Evolutionary conservation across 2,329 filamentous ascomycete genomes (phyloP), one percentile per base, ranked within the genome.

Genomic region (Xylaria sp.): DNA sequence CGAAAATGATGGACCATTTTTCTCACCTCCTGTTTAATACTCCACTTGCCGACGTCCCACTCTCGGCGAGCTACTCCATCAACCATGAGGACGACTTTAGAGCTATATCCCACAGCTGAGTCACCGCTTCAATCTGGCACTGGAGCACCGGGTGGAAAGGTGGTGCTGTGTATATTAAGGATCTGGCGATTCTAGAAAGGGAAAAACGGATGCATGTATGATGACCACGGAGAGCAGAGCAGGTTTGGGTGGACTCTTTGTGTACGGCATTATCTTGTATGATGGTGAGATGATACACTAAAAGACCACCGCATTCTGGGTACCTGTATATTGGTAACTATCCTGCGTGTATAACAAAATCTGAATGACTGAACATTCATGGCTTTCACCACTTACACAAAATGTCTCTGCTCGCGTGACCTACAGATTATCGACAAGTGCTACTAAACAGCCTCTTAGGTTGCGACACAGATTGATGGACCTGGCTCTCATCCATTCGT

Each of bases 271-370:
- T 53, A 44, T 47, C 35, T 44, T 52, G 52, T 53, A 55, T 34
- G 54, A 62, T 48, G 42, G 54, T 13, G 52, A 60, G 52, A 58
- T 57, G 59, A 53, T 54, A 30, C 52, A 55, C 49, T 54, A 54
- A 59, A 65, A 65, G 46, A 57, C 54, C 54, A 51, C 52, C 34
- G 35, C 47, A 59, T 35, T 51, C 54, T 57, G 63, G 63, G 63
- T 65, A 60, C 52, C 47, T 61, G 59, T 62, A 65, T 60, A 66
- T 66, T 63, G 62, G 49, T 55, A 63, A 60, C 52, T 54, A 57
- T 59, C 60, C 59, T 53, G 54, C 50, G 52, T 67, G 63, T 66
- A 67, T 59, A 65, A 63, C 44, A 63, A 56, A 65, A 63, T 34
- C 60, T 58, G 55, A 59, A 61, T 16, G 35, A 59, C 50, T 49